Evolutionary conservation across 768 basidiomycete genomes (phyloP).

Genomic region (Leccinum ochraceum): DNA sequence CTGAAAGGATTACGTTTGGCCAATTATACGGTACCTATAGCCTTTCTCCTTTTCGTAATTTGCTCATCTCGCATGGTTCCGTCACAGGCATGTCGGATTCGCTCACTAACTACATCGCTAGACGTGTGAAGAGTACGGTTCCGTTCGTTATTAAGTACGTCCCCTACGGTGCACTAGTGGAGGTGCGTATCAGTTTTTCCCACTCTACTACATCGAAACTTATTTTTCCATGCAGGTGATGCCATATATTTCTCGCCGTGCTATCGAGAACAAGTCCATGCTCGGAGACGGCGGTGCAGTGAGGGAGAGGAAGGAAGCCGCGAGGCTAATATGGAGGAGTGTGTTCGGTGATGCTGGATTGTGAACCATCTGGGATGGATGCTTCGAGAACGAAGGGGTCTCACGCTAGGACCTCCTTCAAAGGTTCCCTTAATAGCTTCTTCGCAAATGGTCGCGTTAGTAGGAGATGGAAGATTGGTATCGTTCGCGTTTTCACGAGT

Average conservation of each 20-base stretch:
- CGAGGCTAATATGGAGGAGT: constrained; percentile 31
- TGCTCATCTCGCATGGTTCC: neutral
- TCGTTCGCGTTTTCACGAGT: neutral
- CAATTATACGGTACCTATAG: constrained; percentile 75
- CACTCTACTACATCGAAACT: neutral
- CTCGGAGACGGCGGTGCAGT: constrained; percentile 71
- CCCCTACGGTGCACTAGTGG: constrained; percentile 71
- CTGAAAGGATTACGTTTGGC: constrained; percentile 67
- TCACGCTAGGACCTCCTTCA: neutral
- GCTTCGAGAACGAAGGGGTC: neutral
- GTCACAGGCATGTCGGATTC: constrained; percentile 81
- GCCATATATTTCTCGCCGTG: constrained; percentile 87
- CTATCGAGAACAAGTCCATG: constrained; percentile 91
- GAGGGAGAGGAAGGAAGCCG: constrained; percentile 33
- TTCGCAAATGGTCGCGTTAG: neutral
- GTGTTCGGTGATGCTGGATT: constrained; percentile 32
- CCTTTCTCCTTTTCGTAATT: neutral
- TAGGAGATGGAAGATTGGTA: neutral
- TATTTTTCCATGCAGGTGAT: constrained; percentile 55
- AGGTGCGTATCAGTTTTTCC: constrained; percentile 40
- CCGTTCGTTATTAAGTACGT: constrained; percentile 86
- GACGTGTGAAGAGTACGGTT: constrained; percentile 46
- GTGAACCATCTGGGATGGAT: constrained; percentile 11
- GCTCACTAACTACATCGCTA: constrained; percentile 69
- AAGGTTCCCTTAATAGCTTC: neutral